Conservation (phyloP, 805 yeast genomes). For the Maudiozyma serrabonitensis region DNA sequence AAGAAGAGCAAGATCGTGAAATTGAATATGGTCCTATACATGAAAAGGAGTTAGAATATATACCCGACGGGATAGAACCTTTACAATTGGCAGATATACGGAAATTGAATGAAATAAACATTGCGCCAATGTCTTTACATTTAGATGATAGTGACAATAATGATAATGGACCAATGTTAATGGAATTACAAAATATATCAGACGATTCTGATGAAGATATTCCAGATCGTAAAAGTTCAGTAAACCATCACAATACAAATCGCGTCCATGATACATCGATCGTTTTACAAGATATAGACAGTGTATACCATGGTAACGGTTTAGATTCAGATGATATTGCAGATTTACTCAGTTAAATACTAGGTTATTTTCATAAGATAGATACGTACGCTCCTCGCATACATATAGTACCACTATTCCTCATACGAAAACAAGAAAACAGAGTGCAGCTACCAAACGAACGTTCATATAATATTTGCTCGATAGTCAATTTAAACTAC, state of each 20-base stretch:
- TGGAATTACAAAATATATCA: constrained; percentile 2
- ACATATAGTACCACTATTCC: too few relatives aligned
- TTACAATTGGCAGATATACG: constrained; percentile 28
- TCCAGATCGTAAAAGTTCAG: background rate
- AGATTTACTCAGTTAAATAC: constrained; percentile 10
- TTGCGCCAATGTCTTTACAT: background rate
- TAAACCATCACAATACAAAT: too few relatives aligned
- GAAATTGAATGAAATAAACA: constrained; percentile 13
- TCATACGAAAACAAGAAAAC: too few relatives aligned
- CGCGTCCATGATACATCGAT: background rate
- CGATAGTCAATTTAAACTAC: too few relatives aligned
- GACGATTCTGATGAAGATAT: background rate
- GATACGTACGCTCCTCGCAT: too few relatives aligned
- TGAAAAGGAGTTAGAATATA: constrained; percentile 32
- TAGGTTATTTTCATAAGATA: too few relatives aligned
- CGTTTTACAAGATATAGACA: constrained; percentile 5
- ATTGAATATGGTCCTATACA: constrained; percentile 35
- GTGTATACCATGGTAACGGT: constrained; percentile 19
- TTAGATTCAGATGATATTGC: constrained; percentile 18
- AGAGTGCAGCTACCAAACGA: too few relatives aligned
- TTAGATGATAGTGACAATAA: constrained; percentile 1
- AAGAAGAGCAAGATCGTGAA: constrained; percentile 7
- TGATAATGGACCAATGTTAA: constrained; percentile 1
- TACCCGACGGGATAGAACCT: constrained; percentile 38
- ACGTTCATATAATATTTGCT: too few relatives aligned